phyloP scores from a whole-genome alignment of 1,284 basidiomycete species.

The Polyporus tsugae region DNA sequence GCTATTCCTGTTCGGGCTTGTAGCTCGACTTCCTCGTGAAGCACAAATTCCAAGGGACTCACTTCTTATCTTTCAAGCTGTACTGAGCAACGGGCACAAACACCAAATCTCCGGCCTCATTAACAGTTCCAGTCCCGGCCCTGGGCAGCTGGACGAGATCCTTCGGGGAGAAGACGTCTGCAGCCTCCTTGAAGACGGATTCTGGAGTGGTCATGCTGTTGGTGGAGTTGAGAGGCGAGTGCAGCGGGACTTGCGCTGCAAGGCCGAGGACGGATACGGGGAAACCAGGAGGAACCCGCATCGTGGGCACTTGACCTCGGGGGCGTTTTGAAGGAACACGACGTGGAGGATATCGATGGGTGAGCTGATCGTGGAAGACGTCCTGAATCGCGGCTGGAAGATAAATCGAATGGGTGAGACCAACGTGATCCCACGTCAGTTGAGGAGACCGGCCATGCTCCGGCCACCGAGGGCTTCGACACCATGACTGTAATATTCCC shows the following conservation, averaged over 20 bases:
- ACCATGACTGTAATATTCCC: not conserved
- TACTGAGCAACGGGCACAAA: slow-evolving; percentile 76
- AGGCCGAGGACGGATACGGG: slow-evolving; percentile 55
- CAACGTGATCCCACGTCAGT: not conserved
- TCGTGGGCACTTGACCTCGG: slow-evolving; percentile 32
- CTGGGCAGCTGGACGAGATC: slow-evolving; percentile 79
- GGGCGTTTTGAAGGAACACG: not conserved
- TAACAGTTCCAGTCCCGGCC: slow-evolving; percentile 72
- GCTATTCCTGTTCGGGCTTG: slow-evolving; percentile 59
- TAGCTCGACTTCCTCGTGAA: not conserved
- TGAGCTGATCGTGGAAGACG: slow-evolving; percentile 24
- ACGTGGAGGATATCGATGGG: slow-evolving; percentile 26
- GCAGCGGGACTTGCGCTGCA: slow-evolving; percentile 58
- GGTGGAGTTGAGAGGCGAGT: slow-evolving; percentile 36
- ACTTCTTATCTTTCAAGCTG: slow-evolving; percentile 76
- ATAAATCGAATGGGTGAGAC: not conserved
- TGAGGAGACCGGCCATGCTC: not conserved
- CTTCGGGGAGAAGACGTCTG: slow-evolving; percentile 71
- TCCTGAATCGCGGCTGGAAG: not conserved
- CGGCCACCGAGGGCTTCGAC: not conserved
- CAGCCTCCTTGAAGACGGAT: slow-evolving; percentile 64
- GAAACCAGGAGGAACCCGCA: slow-evolving; percentile 46
- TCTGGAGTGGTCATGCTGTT: slow-evolving; percentile 38
- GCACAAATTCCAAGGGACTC: slow-evolving; percentile 40
- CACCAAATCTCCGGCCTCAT: slow-evolving; percentile 69